These are phyloP conservation scores for Leccinellum rugosiceps DNA, from an alignment of 768 basidiomycete species.

Conservation along the genomic window DNA sequence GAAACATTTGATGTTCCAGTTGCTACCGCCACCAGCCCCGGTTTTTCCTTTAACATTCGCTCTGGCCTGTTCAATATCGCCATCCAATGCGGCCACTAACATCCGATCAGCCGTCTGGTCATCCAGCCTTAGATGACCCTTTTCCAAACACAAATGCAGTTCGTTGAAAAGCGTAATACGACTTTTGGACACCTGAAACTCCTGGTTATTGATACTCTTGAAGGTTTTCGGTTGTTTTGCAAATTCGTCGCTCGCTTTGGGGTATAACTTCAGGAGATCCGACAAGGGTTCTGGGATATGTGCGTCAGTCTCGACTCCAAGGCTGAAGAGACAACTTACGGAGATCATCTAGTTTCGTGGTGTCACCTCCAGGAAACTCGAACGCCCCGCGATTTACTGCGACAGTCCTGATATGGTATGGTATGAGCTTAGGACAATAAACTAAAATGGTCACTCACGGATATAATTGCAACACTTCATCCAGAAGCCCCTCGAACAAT, in stretches of 20 bases:
- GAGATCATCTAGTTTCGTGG: background rate
- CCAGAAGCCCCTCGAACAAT: constrained; percentile 25
- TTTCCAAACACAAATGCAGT: background rate
- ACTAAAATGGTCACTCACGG: too few relatives aligned
- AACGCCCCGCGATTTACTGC: constrained; percentile 18
- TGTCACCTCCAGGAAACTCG: background rate
- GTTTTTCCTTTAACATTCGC: background rate
- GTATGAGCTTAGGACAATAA: background rate
- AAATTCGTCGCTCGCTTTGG: constrained; percentile 7
- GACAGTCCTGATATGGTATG: constrained; percentile 4
- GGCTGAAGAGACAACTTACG: background rate
- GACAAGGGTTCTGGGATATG: constrained; percentile 11
- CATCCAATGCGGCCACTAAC: constrained; percentile 4
- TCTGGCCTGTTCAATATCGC: constrained; percentile 3
- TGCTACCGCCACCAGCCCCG: too few relatives aligned
- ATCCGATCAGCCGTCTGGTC: background rate
- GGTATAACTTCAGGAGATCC: constrained; percentile 3
- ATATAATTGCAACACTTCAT: constrained; percentile 19
- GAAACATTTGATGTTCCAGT: too few relatives aligned
- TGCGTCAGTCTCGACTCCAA: background rate
- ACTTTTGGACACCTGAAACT: constrained; percentile 14
- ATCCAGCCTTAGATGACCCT: background rate
- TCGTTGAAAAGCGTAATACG: constrained; percentile 12
- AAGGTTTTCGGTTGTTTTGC: background rate
- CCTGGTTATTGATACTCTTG: constrained; percentile 3